A percentile compares a stretch with the other conserved stretches of the same genome.
Conservation (phyloP, 164 flowering plant genomes). For the Magnolia sinica region DNA sequence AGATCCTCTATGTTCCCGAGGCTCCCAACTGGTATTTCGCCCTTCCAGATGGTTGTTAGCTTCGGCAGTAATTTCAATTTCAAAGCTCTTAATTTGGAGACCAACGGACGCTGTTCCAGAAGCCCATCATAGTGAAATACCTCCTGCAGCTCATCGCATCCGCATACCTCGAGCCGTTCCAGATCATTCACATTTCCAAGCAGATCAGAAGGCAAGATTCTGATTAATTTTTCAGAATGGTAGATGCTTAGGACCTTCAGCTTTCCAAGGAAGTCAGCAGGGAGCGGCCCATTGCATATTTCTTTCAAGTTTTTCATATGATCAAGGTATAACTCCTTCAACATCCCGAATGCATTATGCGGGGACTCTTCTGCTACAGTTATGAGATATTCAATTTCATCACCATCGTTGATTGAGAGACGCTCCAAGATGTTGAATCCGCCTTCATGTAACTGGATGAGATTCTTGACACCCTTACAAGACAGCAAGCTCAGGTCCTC, state of each 20-base stretch:
- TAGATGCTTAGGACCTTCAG: not conserved
- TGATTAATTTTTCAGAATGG: not conserved
- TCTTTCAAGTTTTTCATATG: not conserved
- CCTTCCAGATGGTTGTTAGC: slow-evolving; percentile 1
- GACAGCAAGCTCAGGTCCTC: too few relatives aligned
- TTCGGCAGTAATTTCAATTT: not conserved
- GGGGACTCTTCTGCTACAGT: not conserved
- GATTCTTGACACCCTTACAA: not conserved
- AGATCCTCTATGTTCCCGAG: not conserved
- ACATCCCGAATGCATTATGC: not conserved
- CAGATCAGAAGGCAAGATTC: not conserved
- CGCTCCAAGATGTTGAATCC: not conserved
- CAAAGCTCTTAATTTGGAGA: not conserved
- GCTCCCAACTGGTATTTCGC: slow-evolving; percentile 1
- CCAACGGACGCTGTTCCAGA: not conserved
- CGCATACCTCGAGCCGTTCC: not conserved
- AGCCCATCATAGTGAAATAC: not conserved
- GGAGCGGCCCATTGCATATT: not conserved
- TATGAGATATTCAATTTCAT: not conserved
- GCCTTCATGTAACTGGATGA: not conserved
- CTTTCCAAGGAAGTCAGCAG: not conserved
- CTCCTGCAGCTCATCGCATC: not conserved
- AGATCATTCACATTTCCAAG: not conserved
- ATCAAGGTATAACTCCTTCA: not conserved
- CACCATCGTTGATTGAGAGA: not conserved